Conservation (phyloP, 768 basidiomycete species). For the Psilocybe azurescens region DNA sequence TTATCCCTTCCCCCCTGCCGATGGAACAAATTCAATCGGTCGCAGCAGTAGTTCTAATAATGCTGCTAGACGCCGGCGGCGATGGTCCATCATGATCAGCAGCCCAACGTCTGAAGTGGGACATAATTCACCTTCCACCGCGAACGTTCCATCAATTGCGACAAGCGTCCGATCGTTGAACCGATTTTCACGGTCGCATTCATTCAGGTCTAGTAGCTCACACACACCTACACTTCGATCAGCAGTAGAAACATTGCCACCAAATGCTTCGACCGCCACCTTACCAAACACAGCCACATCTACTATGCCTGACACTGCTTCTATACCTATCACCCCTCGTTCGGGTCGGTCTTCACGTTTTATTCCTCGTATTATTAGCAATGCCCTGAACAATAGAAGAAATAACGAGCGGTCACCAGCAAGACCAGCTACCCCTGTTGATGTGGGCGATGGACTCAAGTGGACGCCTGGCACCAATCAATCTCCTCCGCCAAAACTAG, state of each 20-base stretch:
- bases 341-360: constrained; percentile 63
- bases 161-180: constrained; percentile 28
- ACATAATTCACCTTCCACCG: constrained; percentile 19
- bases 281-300: constrained; percentile 19
- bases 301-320: constrained; percentile 22
- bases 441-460: constrained; percentile 24
- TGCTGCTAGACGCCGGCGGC: constrained; percentile 54
- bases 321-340: constrained; percentile 32
- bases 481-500: constrained; percentile 80
- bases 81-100: constrained; percentile 63
- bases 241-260: constrained; percentile 23
- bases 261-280: constrained; percentile 18
- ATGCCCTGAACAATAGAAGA: constrained; percentile 63
- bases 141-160: constrained; percentile 32
- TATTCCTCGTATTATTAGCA: constrained; percentile 71
- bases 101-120: constrained; percentile 26
- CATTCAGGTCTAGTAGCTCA: constrained; percentile 44
- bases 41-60: constrained; percentile 31
- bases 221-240: constrained; percentile 29
- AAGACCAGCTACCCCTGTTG: constrained; percentile 37
- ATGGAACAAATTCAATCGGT: constrained; percentile 38
- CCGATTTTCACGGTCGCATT: constrained; percentile 43
- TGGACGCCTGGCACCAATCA: constrained; percentile 46
- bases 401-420: constrained; percentile 58
- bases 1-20: constrained; percentile 54